Conservation (phyloP, 768 basidiomycete species). For the Termitomyces sp. region DNA sequence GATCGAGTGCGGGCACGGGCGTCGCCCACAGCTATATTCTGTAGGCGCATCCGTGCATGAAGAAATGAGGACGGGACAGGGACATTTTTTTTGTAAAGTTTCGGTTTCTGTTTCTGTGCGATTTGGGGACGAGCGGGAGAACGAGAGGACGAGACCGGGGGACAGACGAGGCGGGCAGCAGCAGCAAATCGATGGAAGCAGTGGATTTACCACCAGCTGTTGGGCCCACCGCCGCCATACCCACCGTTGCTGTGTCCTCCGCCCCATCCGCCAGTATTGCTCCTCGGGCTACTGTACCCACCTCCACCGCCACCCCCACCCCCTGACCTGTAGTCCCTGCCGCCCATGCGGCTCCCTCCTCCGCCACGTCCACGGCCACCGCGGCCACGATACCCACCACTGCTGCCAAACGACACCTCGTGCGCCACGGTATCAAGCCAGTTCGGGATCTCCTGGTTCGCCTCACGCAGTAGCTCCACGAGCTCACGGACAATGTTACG, state of each 20-base stretch:
- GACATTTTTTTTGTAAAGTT: conserved; percentile 21
- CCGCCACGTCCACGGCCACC: conserved; percentile 60
- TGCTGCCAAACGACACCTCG: conserved; percentile 68
- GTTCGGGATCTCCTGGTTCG: conserved; percentile 88
- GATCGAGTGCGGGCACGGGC: conserved; percentile 22
- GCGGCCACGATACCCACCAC: conserved; percentile 45
- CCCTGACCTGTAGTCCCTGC: conserved; percentile 41
- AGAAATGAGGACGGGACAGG: conserved; percentile 5
- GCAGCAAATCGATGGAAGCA: not conserved
- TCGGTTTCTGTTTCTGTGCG: conserved; percentile 29
- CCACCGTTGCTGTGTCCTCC: conserved; percentile 21
- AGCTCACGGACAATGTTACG: conserved; percentile 89
- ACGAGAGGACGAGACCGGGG: not conserved
- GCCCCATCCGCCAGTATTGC: conserved; percentile 26
- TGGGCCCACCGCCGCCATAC: conserved; percentile 24
- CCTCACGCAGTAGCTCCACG: conserved; percentile 90
- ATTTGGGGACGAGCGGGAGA: conserved; percentile 6
- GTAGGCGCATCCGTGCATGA: conserved; percentile 12
- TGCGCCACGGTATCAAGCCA: conserved; percentile 89
- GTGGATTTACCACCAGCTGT: conserved; percentile 40
- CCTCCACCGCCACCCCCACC: conserved; percentile 25
- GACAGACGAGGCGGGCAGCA: conserved; percentile 11
- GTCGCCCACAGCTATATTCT: not conserved
- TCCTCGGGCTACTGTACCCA: conserved; percentile 20
- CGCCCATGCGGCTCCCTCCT: conserved; percentile 39